Evolutionary conservation across 140 eudicot genomes (phyloP), one percentile per base, ranked within the genome.

Genomic region (Oenanthe javanica): DNA sequence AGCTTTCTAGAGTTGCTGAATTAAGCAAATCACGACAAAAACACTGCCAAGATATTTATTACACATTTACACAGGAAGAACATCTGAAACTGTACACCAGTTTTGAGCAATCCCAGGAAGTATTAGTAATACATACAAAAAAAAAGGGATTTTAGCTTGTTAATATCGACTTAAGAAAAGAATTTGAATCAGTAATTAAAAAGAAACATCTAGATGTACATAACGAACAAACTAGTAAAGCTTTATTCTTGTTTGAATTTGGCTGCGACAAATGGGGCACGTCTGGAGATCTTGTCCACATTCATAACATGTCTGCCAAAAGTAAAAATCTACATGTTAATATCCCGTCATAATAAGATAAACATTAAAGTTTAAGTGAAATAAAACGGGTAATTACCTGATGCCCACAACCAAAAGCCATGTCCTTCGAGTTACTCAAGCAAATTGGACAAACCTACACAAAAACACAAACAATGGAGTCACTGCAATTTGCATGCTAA

Each of bases 381-480:
- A 13, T 55, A 27, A 2, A 9, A 31, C 0, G 48, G 61, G 9
- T 67, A 31, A 81, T 21, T 89, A 96, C 99, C 99, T 96, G 99
- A 85, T 96, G 99, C 46, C 99, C 99, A 82, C 99, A 96, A 23
- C 99, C 99, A 82, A 96, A 96, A 57, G 99, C 99, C 98, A 96
- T 84, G 87, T 96, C 93, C 81, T 96, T 96, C 18, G 92, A 84
- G 82, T 93, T 91, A 11, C 82, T 87, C 43, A 96, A 87, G 91
- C 99, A 93, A 79, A 96, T 89, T 76, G 99, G 98, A 80, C 99
- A 96, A 50, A 91, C 42, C 99, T 96, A 93, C 73, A 43, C 80
- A 79, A 73, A 74, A 25, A 38, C 31, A 72, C 77, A 19, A 72
- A 42, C 51, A 14, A 72, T 72, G 25, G 25, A 43, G 25, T 9